Conservation (phyloP, 2,329 filamentous ascomycete species). For the Rutstroemia sp. region DNA sequence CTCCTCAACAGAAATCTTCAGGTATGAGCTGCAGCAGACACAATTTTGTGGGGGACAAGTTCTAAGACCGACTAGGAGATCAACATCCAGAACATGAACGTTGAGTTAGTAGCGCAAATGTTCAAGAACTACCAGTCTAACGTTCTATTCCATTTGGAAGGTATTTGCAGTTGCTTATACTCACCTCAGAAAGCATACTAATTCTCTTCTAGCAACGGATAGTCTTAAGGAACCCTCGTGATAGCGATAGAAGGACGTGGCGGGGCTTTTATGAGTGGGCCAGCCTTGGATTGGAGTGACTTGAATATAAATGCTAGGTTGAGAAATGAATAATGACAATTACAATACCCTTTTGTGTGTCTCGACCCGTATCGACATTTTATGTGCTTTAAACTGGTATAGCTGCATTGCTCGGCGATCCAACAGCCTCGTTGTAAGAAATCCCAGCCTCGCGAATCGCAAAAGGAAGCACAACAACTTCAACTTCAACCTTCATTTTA, state of each 20-base stretch:
- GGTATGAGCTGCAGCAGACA: slow-evolving; percentile 37
- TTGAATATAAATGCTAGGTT: too few species aligned
- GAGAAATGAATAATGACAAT: not conserved
- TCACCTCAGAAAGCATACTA: slow-evolving; percentile 15
- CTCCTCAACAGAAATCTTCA: slow-evolving; percentile 90
- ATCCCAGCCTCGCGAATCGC: slow-evolving; percentile 1
- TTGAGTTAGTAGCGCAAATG: slow-evolving; percentile 97
- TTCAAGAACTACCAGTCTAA: slow-evolving; percentile 99
- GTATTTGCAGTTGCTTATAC: slow-evolving; percentile 38
- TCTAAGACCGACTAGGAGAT: slow-evolving; percentile 59
- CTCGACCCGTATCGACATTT: not conserved
- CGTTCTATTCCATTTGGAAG: slow-evolving; percentile 93
- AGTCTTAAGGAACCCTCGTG: slow-evolving; percentile 71
- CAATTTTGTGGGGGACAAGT: not conserved
- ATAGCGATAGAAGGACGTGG: slow-evolving; percentile 3
- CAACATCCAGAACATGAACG: slow-evolving; percentile 98
- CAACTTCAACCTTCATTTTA: not conserved
- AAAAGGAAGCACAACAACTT: not conserved
- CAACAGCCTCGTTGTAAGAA: not conserved
- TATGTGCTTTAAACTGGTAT: not conserved
- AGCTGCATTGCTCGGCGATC: not conserved
- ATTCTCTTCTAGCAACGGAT: slow-evolving; percentile 58
- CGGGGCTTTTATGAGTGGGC: not conserved
- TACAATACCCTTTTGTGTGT: too few species aligned
- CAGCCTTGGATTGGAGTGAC: too few species aligned